Evolutionary conservation across 2,329 filamentous ascomycete genomes (phyloP), one percentile per base, ranked within the genome.

Genomic region (Bipolaris zeicola): DNA sequence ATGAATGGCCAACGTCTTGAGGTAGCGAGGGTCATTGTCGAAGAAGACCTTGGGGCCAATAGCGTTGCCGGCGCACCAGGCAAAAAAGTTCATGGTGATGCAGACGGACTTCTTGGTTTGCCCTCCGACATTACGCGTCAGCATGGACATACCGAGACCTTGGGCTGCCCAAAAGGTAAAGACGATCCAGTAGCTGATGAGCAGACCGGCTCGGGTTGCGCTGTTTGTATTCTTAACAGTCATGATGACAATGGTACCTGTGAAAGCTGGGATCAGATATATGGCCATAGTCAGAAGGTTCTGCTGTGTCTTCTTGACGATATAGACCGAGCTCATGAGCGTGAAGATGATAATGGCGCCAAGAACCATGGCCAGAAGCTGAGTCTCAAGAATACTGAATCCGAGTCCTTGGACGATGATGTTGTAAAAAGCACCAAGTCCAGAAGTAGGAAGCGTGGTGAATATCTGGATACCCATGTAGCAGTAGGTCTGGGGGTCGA

Each of bases 131-230:
- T 91, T 91, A 14, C 88, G 82, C 0, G 85, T 85, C 54, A 90
- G 81, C 79, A 91, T 82, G 13, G 86, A 87, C 64, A 91, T 81
- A 6, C 83, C 80, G 11, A 91, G 78, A 1, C 86, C 89, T 66
- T 89, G 85, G 0, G 88, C 88, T 0, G 89, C 87, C 89, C 89
- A 92, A 82, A 92, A 92, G 5, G 87, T 90, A 16, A 91, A 81
- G 0, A 86, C 88, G 59, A 92, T 88, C 77, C 92, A 92, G 80
- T 92, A 92, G 67, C 82, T 84, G 67, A 92, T 84, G 13, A 92
- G 77, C 0, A 92, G 81, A 5, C 89, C 89, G 26, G 87, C 81
- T 73, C 88, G 83, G 36, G 85, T 86, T 7, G 82, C 74, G 34
- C 80, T 79, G 41, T 79, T 83, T 6, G 81, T 79, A 62, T 88